phyloP scores from a whole-genome alignment of 768 basidiomycete genomes.

The Mycena kentingensis region DNA sequence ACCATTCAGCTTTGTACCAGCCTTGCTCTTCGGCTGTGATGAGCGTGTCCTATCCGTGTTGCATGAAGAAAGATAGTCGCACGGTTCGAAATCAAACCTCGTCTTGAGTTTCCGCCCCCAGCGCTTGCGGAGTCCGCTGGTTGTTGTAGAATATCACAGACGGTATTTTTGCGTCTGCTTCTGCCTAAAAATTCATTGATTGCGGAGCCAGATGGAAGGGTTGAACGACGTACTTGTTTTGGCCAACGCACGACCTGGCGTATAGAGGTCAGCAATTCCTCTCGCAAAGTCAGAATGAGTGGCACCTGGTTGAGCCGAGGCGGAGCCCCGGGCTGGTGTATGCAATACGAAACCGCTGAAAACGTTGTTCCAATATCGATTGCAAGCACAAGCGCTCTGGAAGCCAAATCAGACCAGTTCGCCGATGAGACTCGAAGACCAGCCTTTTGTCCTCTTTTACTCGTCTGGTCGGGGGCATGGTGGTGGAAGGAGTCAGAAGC shows the following conservation, averaged over 20 bases:
- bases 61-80: not conserved
- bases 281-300: not conserved
- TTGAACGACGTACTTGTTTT: not conserved
- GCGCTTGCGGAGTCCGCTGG: not conserved
- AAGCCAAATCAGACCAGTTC: no score
- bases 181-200: not conserved
- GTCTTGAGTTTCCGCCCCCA: not conserved
- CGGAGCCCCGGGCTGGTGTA: conserved; percentile 26
- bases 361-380: conserved; percentile 42
- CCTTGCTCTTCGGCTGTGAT: conserved; percentile 34
- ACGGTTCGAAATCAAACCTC: no score
- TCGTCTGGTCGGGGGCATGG: no score
- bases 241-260: not conserved
- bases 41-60: not conserved
- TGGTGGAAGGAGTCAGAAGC: no score
- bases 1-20: conserved; percentile 40
- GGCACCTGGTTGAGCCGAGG: not conserved
- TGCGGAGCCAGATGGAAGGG: not conserved
- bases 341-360: conserved; percentile 31
- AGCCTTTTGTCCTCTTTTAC: no score
- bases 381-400: conserved; percentile 35
- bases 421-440: not conserved
- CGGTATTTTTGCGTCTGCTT: conserved; percentile 34
- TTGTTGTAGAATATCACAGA: conserved; percentile 41
- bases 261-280: no score